Evolutionary conservation across 495 filamentous ascomycete genomes (phyloP).

Genomic region (Talaromyces wortmannii): DNA sequence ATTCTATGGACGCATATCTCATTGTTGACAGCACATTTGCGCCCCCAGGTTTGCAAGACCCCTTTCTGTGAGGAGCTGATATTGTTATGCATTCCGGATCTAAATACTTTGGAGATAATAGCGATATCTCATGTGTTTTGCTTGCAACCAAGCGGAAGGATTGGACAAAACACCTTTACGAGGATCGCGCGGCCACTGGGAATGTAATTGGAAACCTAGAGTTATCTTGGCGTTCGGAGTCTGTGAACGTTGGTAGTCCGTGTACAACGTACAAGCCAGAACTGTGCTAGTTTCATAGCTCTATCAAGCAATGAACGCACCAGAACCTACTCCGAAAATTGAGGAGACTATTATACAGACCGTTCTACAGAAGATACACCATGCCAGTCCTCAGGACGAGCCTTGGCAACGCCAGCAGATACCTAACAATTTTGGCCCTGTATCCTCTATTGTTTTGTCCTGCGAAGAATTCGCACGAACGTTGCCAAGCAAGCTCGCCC

Average conservation of each 20-base stretch:
- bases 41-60: conserved; percentile 83
- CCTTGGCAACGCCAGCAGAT: conserved; percentile 81
- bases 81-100: conserved; percentile 84
- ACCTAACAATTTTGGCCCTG: conserved; percentile 84
- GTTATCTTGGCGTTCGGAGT: conserved; percentile 83
- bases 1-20: conserved; percentile 60
- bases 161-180: conserved; percentile 48
- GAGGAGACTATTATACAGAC: conserved; percentile 38
- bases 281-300: conserved; percentile 62
- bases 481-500: conserved; percentile 67
- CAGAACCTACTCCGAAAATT: conserved; percentile 17
- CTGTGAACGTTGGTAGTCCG: conserved; percentile 80
- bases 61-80: conserved; percentile 73
- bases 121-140: conserved; percentile 81
- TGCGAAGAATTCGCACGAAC: conserved; percentile 50
- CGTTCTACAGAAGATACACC: conserved; percentile 55
- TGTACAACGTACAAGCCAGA: conserved; percentile 53
- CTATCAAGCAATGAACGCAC: conserved; percentile 31
- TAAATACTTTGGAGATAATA: conserved; percentile 95
- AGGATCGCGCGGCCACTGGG: conserved; percentile 66
- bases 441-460: conserved; percentile 69
- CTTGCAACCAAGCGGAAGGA: conserved; percentile 52
- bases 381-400: conserved; percentile 75
- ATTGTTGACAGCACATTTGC: conserved; percentile 87
- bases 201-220: conserved; percentile 86